Evolutionary conservation across 2,329 filamentous ascomycete genomes (phyloP), one percentile per base, ranked within the genome.

Genomic region (Myriangium duriaei): DNA sequence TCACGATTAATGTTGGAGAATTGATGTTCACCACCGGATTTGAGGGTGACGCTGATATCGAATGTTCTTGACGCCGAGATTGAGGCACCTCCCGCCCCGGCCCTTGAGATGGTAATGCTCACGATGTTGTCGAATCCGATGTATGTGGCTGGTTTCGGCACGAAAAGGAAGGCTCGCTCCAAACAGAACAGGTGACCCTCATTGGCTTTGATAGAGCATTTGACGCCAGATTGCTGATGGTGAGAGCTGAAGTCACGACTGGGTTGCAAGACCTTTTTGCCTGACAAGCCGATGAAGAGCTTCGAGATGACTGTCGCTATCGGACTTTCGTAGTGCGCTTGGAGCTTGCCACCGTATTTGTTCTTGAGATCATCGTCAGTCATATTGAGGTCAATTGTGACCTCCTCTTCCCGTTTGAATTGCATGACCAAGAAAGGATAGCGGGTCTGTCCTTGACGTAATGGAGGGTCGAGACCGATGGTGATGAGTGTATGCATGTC

Each of bases 361-460:
- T 74, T 72, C 51, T 88, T 75, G 46, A 95, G 69, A 50, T 88
- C 69, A 43, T 93, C 85, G 54, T 94, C 85, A 34, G 86, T 86
- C 64, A 98, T 85, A 64, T 98, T 98, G 36, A 98, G 69, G 56
- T 96, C 91, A 43, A 98, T 81, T 30, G 85, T 88, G 19, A 95
- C 86, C 62, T 98, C 91, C 55, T 98, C 91, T 50, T 98, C 91
- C 50, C 86, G 79, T 70, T 96, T 96, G 60, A 95, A 84, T 55
- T 98, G 91, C 88, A 98, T 98, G 37, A 98, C 91, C 47, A 98
- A 71, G 67, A 98, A 98, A 6, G 91, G 91, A 58, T 98, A 98
- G 52, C 91, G 76, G 9, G 91, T 98, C 64, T 98, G 91, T 51
- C 91, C 91, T 65, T 98, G 91, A 45, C 92, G 81, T 45, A 98